These are phyloP conservation scores for Alloteropsis angusta DNA, from an alignment of 202 grass and related monocot genomes.

Conservation along the genomic window DNA sequence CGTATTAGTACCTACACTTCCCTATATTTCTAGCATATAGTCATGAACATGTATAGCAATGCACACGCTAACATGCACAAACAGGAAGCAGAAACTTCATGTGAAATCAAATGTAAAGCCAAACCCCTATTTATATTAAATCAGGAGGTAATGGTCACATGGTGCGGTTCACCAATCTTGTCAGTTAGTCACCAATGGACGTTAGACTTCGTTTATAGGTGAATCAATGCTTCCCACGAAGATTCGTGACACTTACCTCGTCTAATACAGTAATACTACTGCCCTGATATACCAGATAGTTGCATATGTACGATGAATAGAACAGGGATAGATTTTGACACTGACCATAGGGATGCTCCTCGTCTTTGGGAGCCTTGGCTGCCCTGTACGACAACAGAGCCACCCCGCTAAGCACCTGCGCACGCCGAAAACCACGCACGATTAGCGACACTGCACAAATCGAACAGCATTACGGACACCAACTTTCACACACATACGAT, in stretches of 20 bases:
- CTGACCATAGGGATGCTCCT: constrained; percentile 93
- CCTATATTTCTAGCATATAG: not conserved
- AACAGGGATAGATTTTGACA: not conserved
- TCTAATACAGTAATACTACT: not conserved
- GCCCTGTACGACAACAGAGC: constrained; percentile 76
- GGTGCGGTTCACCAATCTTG: not conserved
- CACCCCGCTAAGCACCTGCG: constrained; percentile 75
- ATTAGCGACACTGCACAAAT: constrained; percentile 10
- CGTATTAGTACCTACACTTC: not conserved
- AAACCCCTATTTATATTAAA: not conserved
- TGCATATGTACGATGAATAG: not conserved
- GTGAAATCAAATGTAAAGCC: not conserved
- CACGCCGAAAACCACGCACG: not conserved
- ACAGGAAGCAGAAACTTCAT: not conserved
- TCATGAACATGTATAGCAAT: not conserved
- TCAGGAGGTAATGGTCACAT: not conserved
- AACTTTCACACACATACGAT: constrained; percentile 38
- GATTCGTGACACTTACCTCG: not conserved
- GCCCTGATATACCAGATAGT: not conserved
- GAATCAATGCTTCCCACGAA: not conserved
- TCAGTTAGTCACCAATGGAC: not conserved
- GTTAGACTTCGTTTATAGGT: not conserved
- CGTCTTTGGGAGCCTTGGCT: constrained; percentile 73
- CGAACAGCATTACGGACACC: not conserved
- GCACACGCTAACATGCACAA: not conserved